Base-by-base conservation (phyloP, 2,329 filamentous ascomycete genomes). In the Penicillium palitans region DNA sequence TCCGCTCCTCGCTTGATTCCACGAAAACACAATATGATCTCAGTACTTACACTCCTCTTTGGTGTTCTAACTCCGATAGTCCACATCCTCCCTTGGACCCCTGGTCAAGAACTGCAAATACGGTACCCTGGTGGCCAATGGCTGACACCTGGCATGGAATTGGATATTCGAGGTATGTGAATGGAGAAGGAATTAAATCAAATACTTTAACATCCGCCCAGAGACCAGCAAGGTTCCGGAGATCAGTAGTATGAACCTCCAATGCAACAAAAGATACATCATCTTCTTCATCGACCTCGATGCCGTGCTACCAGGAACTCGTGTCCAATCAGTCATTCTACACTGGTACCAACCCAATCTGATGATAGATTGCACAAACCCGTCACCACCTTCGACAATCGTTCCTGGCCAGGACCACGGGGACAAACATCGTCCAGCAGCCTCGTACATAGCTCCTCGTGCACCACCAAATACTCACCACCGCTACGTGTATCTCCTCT, bases 401-500 rank as follows among this genome's bases (percentile, higher is more conserved):
- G 10, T 41, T n/a, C 61, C 62, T 2, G 57, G 46, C 5, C 27
- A 58, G 6, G 21, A 41, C 19, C n/a, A 40, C 3, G 42, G 35
- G 17, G n/a, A 54, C 15, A 39, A 17, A 0, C 15, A 37, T 10
- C 19, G 27, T 0, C 8, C 17, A 10, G 12, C n/a, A 24, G 61
- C 60, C 3, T 49, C 52, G 37, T 75, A 75, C 44, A 70, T 74
- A 42, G 60, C 68, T 2, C 72, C 72, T 4, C 68, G 65, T 21
- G 67, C 72, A 6, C 72, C 71, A 0, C 55, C 58, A 2, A 58
- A 65, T 13, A 60, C 59, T 3, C 60, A 63, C 5, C 74, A 75
- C 39, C 65, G 68, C 41, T 76, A 76, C 55, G 65, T 72, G 2
- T 68, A 68, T 39, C 55, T 75, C 1, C 61, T 75, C 3, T 75